Evolutionary conservation across 495 filamentous ascomycete genomes (phyloP), one percentile per base, ranked within the genome.

Genomic region (Annulohypoxylon nitens): DNA sequence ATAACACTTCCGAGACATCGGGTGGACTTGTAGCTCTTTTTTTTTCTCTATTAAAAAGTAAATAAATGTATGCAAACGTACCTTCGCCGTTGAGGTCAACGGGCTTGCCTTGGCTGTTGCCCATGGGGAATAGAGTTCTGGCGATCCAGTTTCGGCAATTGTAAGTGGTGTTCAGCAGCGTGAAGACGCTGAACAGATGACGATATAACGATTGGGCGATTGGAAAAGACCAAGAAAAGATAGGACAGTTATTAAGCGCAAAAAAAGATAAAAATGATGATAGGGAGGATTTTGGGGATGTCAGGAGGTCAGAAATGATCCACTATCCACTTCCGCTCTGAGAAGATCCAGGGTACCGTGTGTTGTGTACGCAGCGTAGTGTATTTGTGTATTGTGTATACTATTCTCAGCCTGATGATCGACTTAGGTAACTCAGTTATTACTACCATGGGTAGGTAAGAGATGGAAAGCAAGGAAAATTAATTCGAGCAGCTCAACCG

Each of bases 61-160:
- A 37, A 20, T 7, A 25, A 41, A 20, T n/a, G 30, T 36, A 55
- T 4, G 73, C 48, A 72, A 53, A 88, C 92, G 78, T 83, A 98
- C 95, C 93, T 87, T 97, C 93, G 84, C 97, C 94, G 80, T 92
- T 92, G 84, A 94, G 92, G 77, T 92, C 90, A 82, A 98, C 89
- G 79, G 92, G 94, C 81, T 97, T 98, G 79, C 96, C 96, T 79
- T 93, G 93, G 76, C 88, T 90, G 81, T 99, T 98, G 78, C 96
- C 96, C 96, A 99, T 99, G 39, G 68, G 70, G 61, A 77, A 72
- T 10, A 7, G 47, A 34, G 37, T 57, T 47, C 61, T 45, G 23
- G 41, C 58, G 41, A 36, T 59, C 43, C 58, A 48, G 55, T 39
- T 67, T 69, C 64, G 53, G 55, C 63, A 60, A 59, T 53, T 54